These are phyloP conservation scores for Scolecobasidium constrictum DNA, from an alignment of 2,329 filamentous ascomycete species.

Conservation along the genomic window DNA sequence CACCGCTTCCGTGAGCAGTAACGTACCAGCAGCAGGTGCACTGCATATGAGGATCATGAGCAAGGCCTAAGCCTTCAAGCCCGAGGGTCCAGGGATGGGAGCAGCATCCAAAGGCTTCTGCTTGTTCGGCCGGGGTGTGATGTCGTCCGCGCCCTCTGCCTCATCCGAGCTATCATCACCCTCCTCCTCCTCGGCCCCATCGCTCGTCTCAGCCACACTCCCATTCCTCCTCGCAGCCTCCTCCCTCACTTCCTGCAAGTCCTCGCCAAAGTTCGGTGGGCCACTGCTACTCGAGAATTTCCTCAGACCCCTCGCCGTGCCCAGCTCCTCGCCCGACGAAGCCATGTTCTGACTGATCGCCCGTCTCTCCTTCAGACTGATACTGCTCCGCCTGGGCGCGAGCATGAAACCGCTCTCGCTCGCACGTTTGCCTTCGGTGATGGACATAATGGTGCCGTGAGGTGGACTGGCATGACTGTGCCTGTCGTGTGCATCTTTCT, in stretches of 20 bases:
- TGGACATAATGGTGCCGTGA: not conserved
- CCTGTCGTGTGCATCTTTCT: not conserved
- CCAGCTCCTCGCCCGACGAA: not conserved
- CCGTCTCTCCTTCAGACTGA: conserved; percentile 4
- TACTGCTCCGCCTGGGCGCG: not conserved
- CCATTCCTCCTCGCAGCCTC: not conserved
- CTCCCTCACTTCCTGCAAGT: not conserved
- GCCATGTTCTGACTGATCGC: not conserved
- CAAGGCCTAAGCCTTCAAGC: too few species aligned
- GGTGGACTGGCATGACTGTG: not conserved
- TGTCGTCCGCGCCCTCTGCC: not conserved
- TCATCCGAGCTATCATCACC: not conserved
- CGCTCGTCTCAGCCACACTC: not conserved
- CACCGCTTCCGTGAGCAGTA: too few species aligned
- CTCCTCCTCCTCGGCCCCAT: not conserved
- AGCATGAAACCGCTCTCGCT: not conserved
- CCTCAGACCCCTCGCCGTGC: not conserved
- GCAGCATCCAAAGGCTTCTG: too few species aligned
- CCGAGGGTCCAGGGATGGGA: too few species aligned
- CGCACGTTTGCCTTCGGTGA: not conserved
- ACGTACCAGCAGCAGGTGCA: too few species aligned
- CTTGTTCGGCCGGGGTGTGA: not conserved
- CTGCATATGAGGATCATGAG: too few species aligned
- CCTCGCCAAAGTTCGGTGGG: not conserved
- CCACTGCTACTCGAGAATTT: not conserved